Evolutionary conservation across 169 alveolate genomes (phyloP).

Genomic region (Plasmodium billcollinsi): DNA sequence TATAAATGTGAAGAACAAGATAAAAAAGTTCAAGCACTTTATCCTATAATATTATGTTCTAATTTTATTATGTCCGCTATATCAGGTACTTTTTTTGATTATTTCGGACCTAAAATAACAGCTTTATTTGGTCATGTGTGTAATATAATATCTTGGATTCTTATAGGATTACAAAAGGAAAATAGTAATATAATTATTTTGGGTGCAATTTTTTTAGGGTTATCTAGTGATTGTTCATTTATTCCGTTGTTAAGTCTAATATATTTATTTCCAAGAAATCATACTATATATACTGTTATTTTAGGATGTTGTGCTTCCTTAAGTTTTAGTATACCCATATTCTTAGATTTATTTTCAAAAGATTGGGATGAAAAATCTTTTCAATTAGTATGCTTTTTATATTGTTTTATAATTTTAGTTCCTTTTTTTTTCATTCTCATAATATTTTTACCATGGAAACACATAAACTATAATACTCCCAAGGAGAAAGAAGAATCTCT

Average conservation of each 20-base stretch:
- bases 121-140: slow-evolving; percentile 79
- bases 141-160: slow-evolving; percentile 78
- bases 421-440: slow-evolving; percentile 44
- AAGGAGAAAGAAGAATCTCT: not conserved
- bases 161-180: slow-evolving; percentile 65
- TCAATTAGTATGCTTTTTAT: slow-evolving; percentile 35
- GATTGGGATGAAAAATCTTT: slow-evolving; percentile 24
- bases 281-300: slow-evolving; percentile 64
- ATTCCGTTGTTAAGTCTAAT: slow-evolving; percentile 57
- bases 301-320: slow-evolving; percentile 72
- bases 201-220: slow-evolving; percentile 48
- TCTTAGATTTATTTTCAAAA: slow-evolving; percentile 48
- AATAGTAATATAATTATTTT: slow-evolving; percentile 36
- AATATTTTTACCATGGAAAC: slow-evolving; percentile 38
- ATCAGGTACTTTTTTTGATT: slow-evolving; percentile 79
- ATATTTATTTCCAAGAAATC: slow-evolving; percentile 58
- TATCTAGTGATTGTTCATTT: slow-evolving; percentile 60
- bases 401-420: slow-evolving; percentile 40
- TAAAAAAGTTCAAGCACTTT: slow-evolving; percentile 80
- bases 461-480: not conserved
- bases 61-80: slow-evolving; percentile 80
- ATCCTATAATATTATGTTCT: slow-evolving; percentile 76
- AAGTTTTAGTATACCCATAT: slow-evolving; percentile 63
- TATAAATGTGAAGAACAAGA: slow-evolving; percentile 81
- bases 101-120: slow-evolving; percentile 79